Conservation (phyloP, 2,329 filamentous ascomycete genomes). For the Epichloe typhina region DNA sequence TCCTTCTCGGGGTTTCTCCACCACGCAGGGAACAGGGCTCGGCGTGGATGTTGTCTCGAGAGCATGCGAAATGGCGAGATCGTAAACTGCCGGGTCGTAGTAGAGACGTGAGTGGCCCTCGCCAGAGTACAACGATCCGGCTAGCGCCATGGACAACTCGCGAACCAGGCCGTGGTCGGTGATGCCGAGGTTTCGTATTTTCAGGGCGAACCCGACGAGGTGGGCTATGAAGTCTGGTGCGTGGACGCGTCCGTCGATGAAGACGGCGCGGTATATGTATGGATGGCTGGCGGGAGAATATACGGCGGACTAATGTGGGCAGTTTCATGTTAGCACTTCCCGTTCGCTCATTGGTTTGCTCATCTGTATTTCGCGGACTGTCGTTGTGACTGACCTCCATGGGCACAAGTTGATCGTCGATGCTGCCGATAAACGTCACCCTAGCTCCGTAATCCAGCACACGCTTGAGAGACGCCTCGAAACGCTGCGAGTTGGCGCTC, state of each 20-base stretch:
- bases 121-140: constrained; percentile 80
- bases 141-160: constrained; percentile 76
- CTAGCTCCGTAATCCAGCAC: constrained; percentile 68
- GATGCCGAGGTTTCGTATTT: constrained; percentile 84
- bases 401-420: constrained; percentile 92
- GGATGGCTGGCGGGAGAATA: constrained; percentile 80
- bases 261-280: constrained; percentile 90
- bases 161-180: constrained; percentile 87
- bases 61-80: constrained; percentile 59
- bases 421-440: constrained; percentile 81
- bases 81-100: constrained; percentile 77
- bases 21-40: constrained; percentile 19
- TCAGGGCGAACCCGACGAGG: constrained; percentile 83
- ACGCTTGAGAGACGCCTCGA: constrained; percentile 60
- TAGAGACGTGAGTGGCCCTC: constrained; percentile 92
- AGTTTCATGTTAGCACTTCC: background rate
- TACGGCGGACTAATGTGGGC: constrained; percentile 52
- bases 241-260: constrained; percentile 85
- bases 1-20: constrained; percentile 9
- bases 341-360: background rate
- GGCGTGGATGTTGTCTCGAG: constrained; percentile 54
- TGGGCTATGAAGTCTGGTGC: constrained; percentile 89
- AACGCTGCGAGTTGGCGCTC: constrained; percentile 70
- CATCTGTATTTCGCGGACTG: background rate
- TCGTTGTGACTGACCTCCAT: constrained; percentile 51